These are phyloP conservation scores for Wallacemonas sp. DNA, from an alignment of 208 protist species.

Conservation along the genomic window DNA sequence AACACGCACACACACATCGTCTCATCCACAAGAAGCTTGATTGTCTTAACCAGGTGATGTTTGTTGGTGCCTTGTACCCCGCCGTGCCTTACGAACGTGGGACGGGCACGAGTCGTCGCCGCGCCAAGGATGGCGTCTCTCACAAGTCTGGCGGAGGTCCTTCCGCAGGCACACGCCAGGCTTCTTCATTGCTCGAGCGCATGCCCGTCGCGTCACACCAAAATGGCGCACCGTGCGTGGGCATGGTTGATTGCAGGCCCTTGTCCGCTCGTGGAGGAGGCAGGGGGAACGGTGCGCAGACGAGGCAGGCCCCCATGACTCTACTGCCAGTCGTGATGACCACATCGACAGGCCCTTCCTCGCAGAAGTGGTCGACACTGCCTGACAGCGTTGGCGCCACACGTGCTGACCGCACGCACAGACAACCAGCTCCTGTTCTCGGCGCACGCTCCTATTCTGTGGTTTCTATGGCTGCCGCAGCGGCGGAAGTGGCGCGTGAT, in stretches of 20 bases:
- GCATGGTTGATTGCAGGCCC: background rate
- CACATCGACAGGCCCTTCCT: background rate
- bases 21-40: no score
- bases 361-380: background rate
- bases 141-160: background rate
- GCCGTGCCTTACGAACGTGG: background rate
- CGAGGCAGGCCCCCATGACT: background rate
- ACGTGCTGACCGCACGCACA: no score
- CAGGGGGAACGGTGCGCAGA: no score
- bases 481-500: background rate
- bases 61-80: slow-evolving; percentile 9
- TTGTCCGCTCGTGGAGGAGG: no score
- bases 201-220: background rate
- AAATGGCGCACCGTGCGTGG: background rate
- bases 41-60: no score
- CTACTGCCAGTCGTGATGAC: background rate
- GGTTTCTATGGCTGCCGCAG: background rate
- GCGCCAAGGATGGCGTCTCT: background rate
- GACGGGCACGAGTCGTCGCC: background rate
- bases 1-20: no score
- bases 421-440: no score
- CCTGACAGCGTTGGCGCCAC: background rate
- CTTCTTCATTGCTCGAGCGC: no score
- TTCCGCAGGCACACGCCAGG: no score
- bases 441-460: background rate